Base-by-base conservation (phyloP, 1,284 basidiomycete genomes). In the Marasmius fiardii region DNA sequence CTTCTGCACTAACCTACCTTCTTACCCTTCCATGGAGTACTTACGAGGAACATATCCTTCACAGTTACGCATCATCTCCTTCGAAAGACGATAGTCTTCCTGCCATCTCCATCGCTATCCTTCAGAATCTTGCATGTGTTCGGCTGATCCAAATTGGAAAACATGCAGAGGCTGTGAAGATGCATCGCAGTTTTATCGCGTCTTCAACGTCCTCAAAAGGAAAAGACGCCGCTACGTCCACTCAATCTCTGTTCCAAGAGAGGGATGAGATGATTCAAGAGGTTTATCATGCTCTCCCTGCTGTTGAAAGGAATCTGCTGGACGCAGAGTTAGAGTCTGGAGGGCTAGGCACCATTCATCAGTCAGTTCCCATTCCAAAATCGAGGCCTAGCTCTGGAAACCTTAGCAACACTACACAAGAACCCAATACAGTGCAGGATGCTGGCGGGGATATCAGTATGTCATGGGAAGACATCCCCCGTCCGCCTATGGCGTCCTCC, bases 71-170 rank as follows among this genome's bases (percentile, higher is more conserved):
- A 1, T 72, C 82, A 21, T 71, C 78, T 16, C 83, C 87, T 3
- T 82, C 86, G 0, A 61, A 74, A 34, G 21, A 52, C 23, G 20
- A 28, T 28, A 63, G 74, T 26, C 68, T 86, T 23, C 68, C 82
- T 0, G 58, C 74, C 0, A 59, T 73, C 0, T 81, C 83, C 1
- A 70, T 86, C 20, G 77, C 82, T 1, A 73, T 85, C 11, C 70
- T 94, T 0, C 91, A 93, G 67, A 89, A 93, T 63, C 79, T 94
- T n/a, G 78, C 92, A 31, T 91, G 86, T 55, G 81, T 90, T 8
- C 84, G 92, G 11, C 79, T 93, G 3, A 82, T 93, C 31, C 88
- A 92, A 64, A 78, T 78, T 5, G 92, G 91, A 3, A 80, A 83
- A 58, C 87, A 89, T 64, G 75, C 81, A 0, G 82, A 85, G 31